Evolutionary conservation across 1,284 basidiomycete genomes (phyloP).

Genomic region (Microbotryum saponariae): DNA sequence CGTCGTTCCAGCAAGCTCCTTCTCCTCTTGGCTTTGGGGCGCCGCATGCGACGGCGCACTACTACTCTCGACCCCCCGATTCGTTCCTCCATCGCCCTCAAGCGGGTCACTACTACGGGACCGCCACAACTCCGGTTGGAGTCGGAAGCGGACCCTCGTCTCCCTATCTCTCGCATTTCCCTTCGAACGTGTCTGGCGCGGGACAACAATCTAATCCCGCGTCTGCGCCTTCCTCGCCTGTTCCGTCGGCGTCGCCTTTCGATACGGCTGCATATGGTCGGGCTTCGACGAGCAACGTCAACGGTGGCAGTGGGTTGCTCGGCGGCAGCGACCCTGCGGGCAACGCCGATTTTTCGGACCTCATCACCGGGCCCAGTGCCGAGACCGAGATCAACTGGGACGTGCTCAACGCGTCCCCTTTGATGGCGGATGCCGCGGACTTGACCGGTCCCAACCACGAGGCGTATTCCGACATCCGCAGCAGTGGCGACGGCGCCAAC

Average conservation of each 20-base stretch:
- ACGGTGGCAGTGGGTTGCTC: neutral
- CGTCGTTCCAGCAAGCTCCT: constrained; percentile 7
- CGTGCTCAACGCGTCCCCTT: constrained; percentile 11
- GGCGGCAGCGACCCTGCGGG: neutral
- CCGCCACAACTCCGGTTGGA: neutral
- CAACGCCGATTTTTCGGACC: constrained; percentile 22
- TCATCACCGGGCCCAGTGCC: constrained; percentile 15
- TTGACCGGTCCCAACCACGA: constrained; percentile 18
- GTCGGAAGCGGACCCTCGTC: neutral
- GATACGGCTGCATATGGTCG: constrained; percentile 6
- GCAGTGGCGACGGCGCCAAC: constrained; percentile 1
- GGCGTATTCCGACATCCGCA: constrained; percentile 5
- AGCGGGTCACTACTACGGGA: neutral
- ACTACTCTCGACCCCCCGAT: constrained; percentile 4
- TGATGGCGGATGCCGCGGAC: constrained; percentile 3
- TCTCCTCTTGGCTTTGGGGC: neutral
- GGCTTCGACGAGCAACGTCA: neutral
- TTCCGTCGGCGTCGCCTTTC: neutral
- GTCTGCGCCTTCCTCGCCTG: neutral
- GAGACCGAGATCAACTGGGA: constrained; percentile 28
- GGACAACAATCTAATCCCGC: neutral
- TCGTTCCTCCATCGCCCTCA: neutral
- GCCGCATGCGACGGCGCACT: neutral
- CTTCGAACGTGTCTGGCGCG: neutral
- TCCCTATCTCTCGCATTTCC: neutral